A percentile compares a stretch with the other conserved stretches of the same genome.
Conservation (phyloP, 257 asterid genomes). For the Lycium ferocissimum region DNA sequence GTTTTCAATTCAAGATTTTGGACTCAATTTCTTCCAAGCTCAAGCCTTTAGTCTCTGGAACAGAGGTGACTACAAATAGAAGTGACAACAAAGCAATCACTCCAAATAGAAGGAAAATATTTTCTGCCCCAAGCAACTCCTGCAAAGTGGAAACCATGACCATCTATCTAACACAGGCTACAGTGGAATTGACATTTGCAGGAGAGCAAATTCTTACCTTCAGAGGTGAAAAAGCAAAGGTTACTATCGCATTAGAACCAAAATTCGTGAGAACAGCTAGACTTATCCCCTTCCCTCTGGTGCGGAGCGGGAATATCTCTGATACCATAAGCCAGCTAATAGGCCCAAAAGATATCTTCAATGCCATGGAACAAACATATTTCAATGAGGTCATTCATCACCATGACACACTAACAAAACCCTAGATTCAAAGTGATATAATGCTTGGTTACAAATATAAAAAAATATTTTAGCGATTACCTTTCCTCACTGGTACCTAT, state of each 20-base stretch:
- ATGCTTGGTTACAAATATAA: conserved; percentile 15
- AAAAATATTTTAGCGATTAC: neutral
- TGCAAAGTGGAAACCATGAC: conserved; percentile 41
- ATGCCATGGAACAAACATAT: conserved; percentile 7
- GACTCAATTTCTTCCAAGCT: conserved; percentile 98
- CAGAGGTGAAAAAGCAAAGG: conserved; percentile 91
- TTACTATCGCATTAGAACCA: conserved; percentile 93
- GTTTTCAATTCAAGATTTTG: conserved; percentile 69
- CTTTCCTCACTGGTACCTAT: neutral
- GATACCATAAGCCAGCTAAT: conserved; percentile 99
- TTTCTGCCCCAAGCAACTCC: conserved; percentile 93
- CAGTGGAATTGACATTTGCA: neutral
- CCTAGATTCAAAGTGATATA: neutral
- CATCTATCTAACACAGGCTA: neutral
- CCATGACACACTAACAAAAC: neutral
- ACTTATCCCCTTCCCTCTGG: conserved; percentile 98
- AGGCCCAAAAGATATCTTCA: conserved; percentile 95
- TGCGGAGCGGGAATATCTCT: conserved; percentile 90
- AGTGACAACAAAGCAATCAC: conserved; percentile 75
- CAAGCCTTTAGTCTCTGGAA: conserved; percentile 99
- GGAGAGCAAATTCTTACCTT: conserved; percentile 56
- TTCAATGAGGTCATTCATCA: conserved; percentile 16
- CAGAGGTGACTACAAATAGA: conserved; percentile 60
- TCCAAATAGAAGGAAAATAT: conserved; percentile 89
- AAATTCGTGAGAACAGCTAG: conserved; percentile 96